A percentile compares a stretch with the other conserved stretches of the same genome.
Evolutionary conservation across 345 rosid genomes (phyloP).

Genomic region (Arabidopsis arenosa): DNA sequence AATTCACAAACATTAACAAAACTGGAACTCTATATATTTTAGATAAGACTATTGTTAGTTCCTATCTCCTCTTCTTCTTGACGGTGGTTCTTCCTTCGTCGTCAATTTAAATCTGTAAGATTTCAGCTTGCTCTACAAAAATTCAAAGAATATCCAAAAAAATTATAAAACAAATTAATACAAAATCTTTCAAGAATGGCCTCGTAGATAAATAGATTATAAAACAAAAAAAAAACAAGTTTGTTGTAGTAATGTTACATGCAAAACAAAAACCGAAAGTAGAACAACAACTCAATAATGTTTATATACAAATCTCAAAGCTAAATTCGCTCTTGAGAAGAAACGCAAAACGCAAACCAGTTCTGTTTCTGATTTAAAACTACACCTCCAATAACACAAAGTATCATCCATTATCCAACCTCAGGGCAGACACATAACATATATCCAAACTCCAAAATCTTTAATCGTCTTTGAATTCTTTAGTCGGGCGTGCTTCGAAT

Average conservation of each 20-base stretch:
- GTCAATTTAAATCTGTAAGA: neutral
- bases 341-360: conserved; percentile 30
- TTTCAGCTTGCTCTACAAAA: neutral
- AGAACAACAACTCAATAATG: conserved; percentile 29
- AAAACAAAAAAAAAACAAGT: neutral
- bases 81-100: too few species aligned
- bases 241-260: conserved; percentile 30
- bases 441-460: neutral
- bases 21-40: too few species aligned
- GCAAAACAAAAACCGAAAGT: conserved; percentile 27
- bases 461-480: conserved; percentile 57
- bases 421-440: conserved; percentile 15
- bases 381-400: conserved; percentile 16
- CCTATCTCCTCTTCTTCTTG: too few species aligned
- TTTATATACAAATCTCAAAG: conserved; percentile 40
- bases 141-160: neutral
- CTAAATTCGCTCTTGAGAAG: conserved; percentile 17
- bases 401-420: conserved; percentile 9
- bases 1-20: too few species aligned
- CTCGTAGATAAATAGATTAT: neutral
- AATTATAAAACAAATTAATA: neutral
- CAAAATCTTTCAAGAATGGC: neutral
- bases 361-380: conserved; percentile 23
- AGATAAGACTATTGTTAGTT: too few species aligned
- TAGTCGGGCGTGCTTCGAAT: conserved; percentile 66